Evolutionary conservation across 129 eudicot species (phyloP), one percentile per base, ranked within the genome.

Genomic region (Solidago caesia): DNA sequence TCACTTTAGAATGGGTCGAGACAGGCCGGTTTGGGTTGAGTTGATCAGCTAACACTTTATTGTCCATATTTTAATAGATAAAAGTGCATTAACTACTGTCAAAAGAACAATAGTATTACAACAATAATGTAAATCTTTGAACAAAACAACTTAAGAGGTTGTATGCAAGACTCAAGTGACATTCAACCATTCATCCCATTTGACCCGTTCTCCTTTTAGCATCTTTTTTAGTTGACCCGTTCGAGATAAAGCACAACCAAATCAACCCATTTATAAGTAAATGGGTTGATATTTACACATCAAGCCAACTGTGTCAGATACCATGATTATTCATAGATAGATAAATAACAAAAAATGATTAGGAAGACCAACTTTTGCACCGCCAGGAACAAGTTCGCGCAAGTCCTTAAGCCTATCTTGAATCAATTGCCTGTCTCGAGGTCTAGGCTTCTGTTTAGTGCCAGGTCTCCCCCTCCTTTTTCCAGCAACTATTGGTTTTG

Each of bases 341-440:
- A 51, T 45, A 66, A 44, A 51, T 63, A 72, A 8, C 4, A 47
- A 46, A 12, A 29, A 66, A 43, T 45, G 56, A 42, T 59, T 44
- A 33, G 65, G 14, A 58, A 72, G 62, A 76, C 86, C 56, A 14
- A 90, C 98, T 75, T 90, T 90, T 70, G 81, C 89, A 33, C 92
- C 85, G 68, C 83, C 79, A 9, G 98, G 98, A 52, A 93, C 88
- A 75, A 93, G 88, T 44, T 82, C 96, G 1, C 98, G 85, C 73
- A 94, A 74, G 82, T 94, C 97, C 85, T 88, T 90, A 72, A 94
- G 83, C 68, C 96, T 79, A 27, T 94, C 98, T 77, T 94, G 98
- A 63, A 93, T 93, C 84, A 92, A 75, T 75, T 92, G 98, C 69
- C 98, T 81, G 71, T 92, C 98, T 41, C 96, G 82, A 75, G 98